Percentiles rank a stretch among this genome's conserved stretches.
These are phyloP conservation scores for Neonectria hederae DNA, from an alignment of 2,329 filamentous ascomycete genomes.

Conservation along the genomic window DNA sequence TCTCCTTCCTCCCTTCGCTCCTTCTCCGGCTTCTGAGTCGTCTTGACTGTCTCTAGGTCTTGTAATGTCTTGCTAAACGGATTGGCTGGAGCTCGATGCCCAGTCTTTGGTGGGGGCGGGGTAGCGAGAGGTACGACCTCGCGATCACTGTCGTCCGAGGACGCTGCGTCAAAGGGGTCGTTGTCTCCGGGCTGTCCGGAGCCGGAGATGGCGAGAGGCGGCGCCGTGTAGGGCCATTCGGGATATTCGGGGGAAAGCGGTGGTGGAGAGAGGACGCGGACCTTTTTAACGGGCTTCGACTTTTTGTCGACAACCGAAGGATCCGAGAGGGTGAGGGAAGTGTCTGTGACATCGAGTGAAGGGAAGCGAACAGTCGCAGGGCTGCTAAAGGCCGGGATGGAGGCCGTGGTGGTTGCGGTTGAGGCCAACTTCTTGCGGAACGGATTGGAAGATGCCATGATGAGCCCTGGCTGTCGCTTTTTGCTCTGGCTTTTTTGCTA, in stretches of 20 bases:
- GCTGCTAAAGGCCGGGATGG: constrained; percentile 18
- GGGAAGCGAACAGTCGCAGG: constrained; percentile 34
- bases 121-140: constrained; percentile 36
- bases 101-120: constrained; percentile 37
- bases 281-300: constrained; percentile 70
- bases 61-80: constrained; percentile 66
- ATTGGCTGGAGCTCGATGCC: constrained; percentile 43
- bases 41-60: constrained; percentile 56
- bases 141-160: constrained; percentile 43
- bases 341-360: constrained; percentile 44
- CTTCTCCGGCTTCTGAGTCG: constrained; percentile 45
- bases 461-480: constrained; percentile 24
- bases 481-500: no score
- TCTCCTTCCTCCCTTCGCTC: constrained; percentile 45
- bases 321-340: constrained; percentile 41
- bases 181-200: constrained; percentile 35
- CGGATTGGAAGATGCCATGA: constrained; percentile 57
- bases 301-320: constrained; percentile 50
- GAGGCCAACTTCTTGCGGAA: constrained; percentile 57
- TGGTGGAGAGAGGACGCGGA: constrained; percentile 72
- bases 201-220: constrained; percentile 44
- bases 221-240: constrained; percentile 46
- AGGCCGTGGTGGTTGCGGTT: constrained; percentile 33
- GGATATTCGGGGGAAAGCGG: constrained; percentile 66
- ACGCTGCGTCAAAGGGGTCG: constrained; percentile 48